These are phyloP conservation scores for Rhizopogon roseolus DNA, from an alignment of 768 basidiomycete genomes.

Conservation along the genomic window DNA sequence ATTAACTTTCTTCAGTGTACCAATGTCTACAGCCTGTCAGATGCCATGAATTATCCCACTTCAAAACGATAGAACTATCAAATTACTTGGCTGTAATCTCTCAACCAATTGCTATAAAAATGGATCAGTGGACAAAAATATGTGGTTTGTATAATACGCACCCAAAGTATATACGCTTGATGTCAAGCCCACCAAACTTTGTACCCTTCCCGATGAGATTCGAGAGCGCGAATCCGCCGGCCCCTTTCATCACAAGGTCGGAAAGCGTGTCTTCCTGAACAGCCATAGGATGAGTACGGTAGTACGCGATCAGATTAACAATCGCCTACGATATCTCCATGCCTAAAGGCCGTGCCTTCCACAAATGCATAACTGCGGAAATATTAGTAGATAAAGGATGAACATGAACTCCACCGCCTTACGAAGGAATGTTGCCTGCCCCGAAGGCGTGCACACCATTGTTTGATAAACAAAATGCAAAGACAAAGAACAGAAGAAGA, in stretches of 20 bases:
- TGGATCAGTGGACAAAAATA: not conserved
- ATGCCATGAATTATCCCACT: not conserved
- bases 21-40: conserved; percentile 75
- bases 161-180: conserved; percentile 84
- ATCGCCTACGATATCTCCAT: conserved; percentile 78
- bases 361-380: conserved; percentile 68
- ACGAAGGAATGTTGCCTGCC: conserved; percentile 85
- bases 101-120: conserved; percentile 68
- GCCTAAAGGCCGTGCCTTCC: conserved; percentile 81
- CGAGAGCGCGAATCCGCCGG: conserved; percentile 55
- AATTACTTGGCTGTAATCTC: conserved; percentile 77
- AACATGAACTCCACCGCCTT: conserved; percentile 13
- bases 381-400: not conserved
- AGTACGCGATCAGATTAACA: not conserved
- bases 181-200: conserved; percentile 77
- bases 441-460: conserved; percentile 71
- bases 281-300: conserved; percentile 8
- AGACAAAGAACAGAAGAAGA: conserved; percentile 43
- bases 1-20: conserved; percentile 67
- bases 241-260: conserved; percentile 54
- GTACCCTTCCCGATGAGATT: conserved; percentile 50
- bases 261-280: conserved; percentile 64
- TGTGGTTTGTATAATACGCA: conserved; percentile 23
- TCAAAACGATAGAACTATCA: not conserved
- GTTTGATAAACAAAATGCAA: conserved; percentile 50